Base-by-base conservation (phyloP, 495 filamentous ascomycete species). In the Aspergillus asperescens region DNA sequence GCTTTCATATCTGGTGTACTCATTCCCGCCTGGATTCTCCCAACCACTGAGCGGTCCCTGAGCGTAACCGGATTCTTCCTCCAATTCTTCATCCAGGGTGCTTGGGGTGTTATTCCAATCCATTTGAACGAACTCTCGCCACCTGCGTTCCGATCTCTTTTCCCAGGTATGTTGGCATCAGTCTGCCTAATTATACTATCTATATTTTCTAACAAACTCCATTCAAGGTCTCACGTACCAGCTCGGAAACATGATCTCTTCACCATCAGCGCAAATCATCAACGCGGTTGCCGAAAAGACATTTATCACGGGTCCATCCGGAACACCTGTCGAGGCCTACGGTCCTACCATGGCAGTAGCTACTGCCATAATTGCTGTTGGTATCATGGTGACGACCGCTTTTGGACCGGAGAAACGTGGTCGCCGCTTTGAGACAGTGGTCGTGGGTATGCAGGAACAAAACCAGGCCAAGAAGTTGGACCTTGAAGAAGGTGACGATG, bases 61-160 rank as follows among this genome's bases (percentile, higher is more conserved):
- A 84, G 82, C 1, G 84, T 73, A 4, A 75, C 78, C 1, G 86
- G 82, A 18, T 91, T 91, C 72, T 80, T 86, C 63, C 78, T 88
- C 52, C 87, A 91, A 60, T 89, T 89, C 66, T 88, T 85, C 62
- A 77, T 89, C 22, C 84, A 89, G 59, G 87, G 87, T 7, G 83
- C 85, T 0, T 91, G 82, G 83, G 85, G 87, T 32, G 81, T 89
- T 5, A 81, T 89, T 24, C 87, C 87, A 7, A 85, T 90, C 57
- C 87, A 89, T 58, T 75, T 91, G 42, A 87, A 87, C 63, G 87
- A 91, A 69, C 77, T 90, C 0, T 81, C 86, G 0, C 87, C 86
- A 5, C 79, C 81, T 0, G 83, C 84, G 1, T 89, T 86, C 72
- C 79, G 86, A n/a, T 85, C 85, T 3, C 78, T 64, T 0, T 70